Percentiles rank a stretch among this genome's conserved stretches.
Conservation (phyloP, 2,329 filamentous ascomycete genomes). For the Calonectria hawksworthii region DNA sequence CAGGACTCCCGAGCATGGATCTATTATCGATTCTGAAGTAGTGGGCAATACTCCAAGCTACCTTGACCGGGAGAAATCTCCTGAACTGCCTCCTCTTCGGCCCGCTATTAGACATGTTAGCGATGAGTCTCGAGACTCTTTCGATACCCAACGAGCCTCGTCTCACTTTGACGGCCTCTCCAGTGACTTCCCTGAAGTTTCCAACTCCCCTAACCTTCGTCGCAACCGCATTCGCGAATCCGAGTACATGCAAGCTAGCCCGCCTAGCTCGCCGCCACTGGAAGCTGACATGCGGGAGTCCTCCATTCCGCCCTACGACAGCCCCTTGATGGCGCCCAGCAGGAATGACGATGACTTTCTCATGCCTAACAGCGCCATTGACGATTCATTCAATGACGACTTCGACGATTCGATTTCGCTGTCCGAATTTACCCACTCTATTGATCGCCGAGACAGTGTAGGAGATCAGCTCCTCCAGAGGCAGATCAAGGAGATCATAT, state of each 20-base stretch:
- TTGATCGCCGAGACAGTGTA: slow-evolving; percentile 51
- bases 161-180: slow-evolving; percentile 57
- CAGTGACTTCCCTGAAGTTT: slow-evolving; percentile 60
- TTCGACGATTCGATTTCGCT: slow-evolving; percentile 58
- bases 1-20: slow-evolving; percentile 39
- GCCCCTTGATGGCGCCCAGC: slow-evolving; percentile 59
- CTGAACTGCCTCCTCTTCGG: slow-evolving; percentile 54
- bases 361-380: slow-evolving; percentile 57
- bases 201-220: slow-evolving; percentile 56
- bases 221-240: slow-evolving; percentile 49
- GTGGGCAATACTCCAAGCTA: slow-evolving; percentile 28
- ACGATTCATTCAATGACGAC: slow-evolving; percentile 62
- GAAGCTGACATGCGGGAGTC: slow-evolving; percentile 35
- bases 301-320: slow-evolving; percentile 60
- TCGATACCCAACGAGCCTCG: slow-evolving; percentile 53
- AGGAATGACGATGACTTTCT: slow-evolving; percentile 57
- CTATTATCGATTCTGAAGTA: slow-evolving; percentile 24
- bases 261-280: slow-evolving; percentile 63
- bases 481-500: slow-evolving; percentile 84
- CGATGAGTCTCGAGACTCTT: slow-evolving; percentile 54
- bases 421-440: slow-evolving; percentile 45
- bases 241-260: slow-evolving; percentile 57
- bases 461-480: slow-evolving; percentile 80
- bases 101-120: slow-evolving; percentile 49
- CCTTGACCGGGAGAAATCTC: slow-evolving; percentile 46